Conservation (phyloP, 2,329 filamentous ascomycete species). For the Diaporthe sp. region DNA sequence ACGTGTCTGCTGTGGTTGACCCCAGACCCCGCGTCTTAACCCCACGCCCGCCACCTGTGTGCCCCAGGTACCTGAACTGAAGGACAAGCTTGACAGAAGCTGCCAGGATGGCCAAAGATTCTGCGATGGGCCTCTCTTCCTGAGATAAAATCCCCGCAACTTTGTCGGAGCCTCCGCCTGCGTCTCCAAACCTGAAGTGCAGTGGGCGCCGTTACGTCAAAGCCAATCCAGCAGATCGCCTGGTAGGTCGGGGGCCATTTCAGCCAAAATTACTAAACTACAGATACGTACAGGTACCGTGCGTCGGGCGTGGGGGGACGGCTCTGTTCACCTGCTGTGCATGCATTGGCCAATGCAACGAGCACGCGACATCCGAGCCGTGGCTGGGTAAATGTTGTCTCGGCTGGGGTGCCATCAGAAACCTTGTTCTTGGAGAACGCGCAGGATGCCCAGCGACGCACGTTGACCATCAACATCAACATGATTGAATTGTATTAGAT, state of each 20-base stretch:
- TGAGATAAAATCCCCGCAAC: background rate
- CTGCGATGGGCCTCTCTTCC: background rate
- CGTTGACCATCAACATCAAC: conserved; percentile 4
- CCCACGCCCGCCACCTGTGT: background rate
- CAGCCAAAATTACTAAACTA: conserved; percentile 7
- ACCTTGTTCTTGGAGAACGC: background rate
- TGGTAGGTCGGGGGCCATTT: conserved; percentile 8
- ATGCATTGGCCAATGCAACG: conserved; percentile 15
- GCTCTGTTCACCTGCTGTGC: background rate
- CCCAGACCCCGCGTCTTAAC: conserved; percentile 27
- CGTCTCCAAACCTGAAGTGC: background rate
- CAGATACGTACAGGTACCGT: conserved; percentile 10
- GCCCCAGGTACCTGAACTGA: conserved; percentile 7
- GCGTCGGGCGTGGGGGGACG: conserved; percentile 19
- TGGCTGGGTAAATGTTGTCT: background rate
- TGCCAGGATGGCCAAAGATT: background rate
- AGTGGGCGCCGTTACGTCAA: conserved; percentile 1
- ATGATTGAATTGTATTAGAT: background rate
- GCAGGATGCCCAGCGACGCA: conserved; percentile 12
- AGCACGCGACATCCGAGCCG: conserved; percentile 26
- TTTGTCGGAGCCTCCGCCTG: background rate
- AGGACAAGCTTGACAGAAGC: background rate
- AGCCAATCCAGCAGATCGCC: background rate
- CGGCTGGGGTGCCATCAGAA: conserved; percentile 1
- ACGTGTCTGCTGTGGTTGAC: conserved; percentile 11